These are phyloP conservation scores for Coemansia reversa DNA, from an alignment of 192 early-diverging fungal genomes.

Conservation along the genomic window DNA sequence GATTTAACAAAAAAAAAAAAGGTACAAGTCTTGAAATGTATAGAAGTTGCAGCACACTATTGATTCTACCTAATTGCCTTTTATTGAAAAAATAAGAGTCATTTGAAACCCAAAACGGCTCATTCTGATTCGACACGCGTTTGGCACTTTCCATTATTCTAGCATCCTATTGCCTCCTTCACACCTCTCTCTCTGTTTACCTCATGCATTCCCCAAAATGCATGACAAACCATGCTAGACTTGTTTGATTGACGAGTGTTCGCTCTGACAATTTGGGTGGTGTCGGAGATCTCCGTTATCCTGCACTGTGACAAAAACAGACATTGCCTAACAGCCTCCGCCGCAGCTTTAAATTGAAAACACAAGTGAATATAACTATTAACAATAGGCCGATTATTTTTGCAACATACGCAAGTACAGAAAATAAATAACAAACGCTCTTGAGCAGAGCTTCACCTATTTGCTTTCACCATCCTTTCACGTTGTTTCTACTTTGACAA, in stretches of 20 bases:
- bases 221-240: neutral
- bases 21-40: neutral
- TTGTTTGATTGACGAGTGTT: neutral
- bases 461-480: neutral
- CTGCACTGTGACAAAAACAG: neutral
- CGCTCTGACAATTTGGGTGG: neutral
- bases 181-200: neutral
- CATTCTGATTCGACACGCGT: neutral
- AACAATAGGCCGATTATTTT: neutral
- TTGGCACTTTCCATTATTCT: neutral
- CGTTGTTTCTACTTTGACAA: conserved; percentile 10
- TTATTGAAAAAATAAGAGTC: neutral
- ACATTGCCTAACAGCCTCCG: neutral
- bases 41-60: neutral
- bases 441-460: neutral
- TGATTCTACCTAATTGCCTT: neutral
- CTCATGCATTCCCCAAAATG: neutral
- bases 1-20: neutral
- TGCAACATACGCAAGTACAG: neutral
- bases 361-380: neutral
- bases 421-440: neutral
- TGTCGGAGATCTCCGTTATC: neutral
- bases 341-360: neutral
- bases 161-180: neutral
- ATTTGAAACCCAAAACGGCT: neutral